Percentiles rank a stretch among this genome's conserved stretches.
These are phyloP conservation scores for Wickerhamomyces rabaulensis DNA, from an alignment of 805 yeast species.

Conservation along the genomic window DNA sequence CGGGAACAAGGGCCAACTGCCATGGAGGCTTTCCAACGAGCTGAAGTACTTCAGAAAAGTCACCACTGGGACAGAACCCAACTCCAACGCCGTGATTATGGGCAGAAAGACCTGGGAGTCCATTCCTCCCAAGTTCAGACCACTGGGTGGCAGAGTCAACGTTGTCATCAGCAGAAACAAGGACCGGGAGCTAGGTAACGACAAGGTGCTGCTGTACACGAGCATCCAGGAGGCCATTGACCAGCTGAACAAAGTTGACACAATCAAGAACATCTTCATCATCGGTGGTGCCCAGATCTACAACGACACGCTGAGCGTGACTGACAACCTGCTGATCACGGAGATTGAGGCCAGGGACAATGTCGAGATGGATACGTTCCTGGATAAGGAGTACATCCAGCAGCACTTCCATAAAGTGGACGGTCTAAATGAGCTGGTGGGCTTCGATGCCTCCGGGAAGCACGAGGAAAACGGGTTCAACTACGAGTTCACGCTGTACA, in stretches of 20 bases:
- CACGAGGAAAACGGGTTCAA: slow-evolving; percentile 43
- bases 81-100: slow-evolving; percentile 80
- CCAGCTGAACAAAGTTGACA: slow-evolving; percentile 20
- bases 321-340: slow-evolving; percentile 61
- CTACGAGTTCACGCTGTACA: slow-evolving; percentile 63
- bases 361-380: slow-evolving; percentile 64
- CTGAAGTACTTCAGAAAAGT: slow-evolving; percentile 79
- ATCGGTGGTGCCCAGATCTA: slow-evolving; percentile 95
- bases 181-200: slow-evolving; percentile 12
- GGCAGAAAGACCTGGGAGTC: slow-evolving; percentile 96
- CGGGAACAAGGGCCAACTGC: slow-evolving; percentile 74
- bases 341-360: slow-evolving; percentile 43
- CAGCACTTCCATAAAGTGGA: slow-evolving; percentile 33
- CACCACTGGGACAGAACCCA: slow-evolving; percentile 43
- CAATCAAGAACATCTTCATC: slow-evolving; percentile 60
- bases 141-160: slow-evolving; percentile 70
- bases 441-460: slow-evolving; percentile 22
- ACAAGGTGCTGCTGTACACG: slow-evolving; percentile 29
- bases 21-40: slow-evolving; percentile 84
- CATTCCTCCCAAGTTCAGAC: slow-evolving; percentile 79
- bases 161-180: slow-evolving; percentile 60
- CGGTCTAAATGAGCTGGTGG: slow-evolving; percentile 36
- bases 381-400: slow-evolving; percentile 33
- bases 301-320: slow-evolving; percentile 40
- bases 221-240: slow-evolving; percentile 41